Evolutionary conservation across 2,329 filamentous ascomycete species (phyloP), one percentile per base, ranked within the genome.

Genomic region (Xylaria sp.): DNA sequence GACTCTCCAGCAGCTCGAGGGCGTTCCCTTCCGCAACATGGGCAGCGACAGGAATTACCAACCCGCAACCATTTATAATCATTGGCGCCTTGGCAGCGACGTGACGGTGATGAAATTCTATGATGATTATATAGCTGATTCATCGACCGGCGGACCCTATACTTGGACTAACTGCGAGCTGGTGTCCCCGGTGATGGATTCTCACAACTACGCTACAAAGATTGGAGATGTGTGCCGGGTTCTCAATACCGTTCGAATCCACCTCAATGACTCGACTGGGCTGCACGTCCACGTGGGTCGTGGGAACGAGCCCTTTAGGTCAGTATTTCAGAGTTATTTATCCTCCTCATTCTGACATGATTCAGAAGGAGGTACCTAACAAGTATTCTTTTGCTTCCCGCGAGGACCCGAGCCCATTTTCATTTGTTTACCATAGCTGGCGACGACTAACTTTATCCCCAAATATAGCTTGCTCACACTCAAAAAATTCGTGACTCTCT

Each of bases 271-370:
- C 2, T 69, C 70, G 1, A 70, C 74, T 0, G 57, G 67, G 4
- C 60, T 77, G 5, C 75, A 77, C 27, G 70, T 77, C 13, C 76
- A 78, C 44, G 69, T 78, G 8, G 76, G 76, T 12, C 71, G 69
- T 9, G 74, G 75, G 12, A 65, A 75, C n/a, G 65, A 74, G 53
- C 65, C 75, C 1, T 77, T 78, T 21, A 67, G 60, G 65, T 67
- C 12, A 63, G 65, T 50, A 21, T 6, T 32, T 1, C n/a, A 1
- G 13, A 40, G 23, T 6, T 23, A 44, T 53, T 42, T 1, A 4
- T n/a, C 53, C 35, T 18, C 35, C 42, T 27, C 32, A 10, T 35
- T 23, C 23, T 5, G 2, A 55, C 27, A 10, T 37, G 18, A 12
- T 37, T n/a, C 0, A 27, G 23, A 18, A 12, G 8, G 12, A 54